Evolutionary conservation across 306 rosid genomes (phyloP), one percentile per base, ranked within the genome.

Genomic region (Psophocarpus tetragonolobus): DNA sequence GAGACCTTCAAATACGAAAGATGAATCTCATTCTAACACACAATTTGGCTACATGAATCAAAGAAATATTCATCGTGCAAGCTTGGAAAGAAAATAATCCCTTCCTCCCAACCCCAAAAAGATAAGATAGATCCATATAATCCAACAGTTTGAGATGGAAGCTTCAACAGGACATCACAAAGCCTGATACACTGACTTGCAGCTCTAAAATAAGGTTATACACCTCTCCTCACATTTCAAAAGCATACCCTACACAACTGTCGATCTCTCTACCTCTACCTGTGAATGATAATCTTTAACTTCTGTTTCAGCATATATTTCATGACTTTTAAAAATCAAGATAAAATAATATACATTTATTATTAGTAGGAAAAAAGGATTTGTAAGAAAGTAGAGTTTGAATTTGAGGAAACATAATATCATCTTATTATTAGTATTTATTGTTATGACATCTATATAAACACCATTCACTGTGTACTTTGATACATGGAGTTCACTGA

Each of bases 221-320:
- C 38, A 18, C 12, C 13, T 11, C 24, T 53, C 13, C 18, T 38
- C 41, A 51, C 60, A n/a, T 27, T 67, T 54, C 68, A 41, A 78
- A 10, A 4, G 26, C 26, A 41, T 56, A 48, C 20, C 50, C 42
- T 24, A 41, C 9, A 12, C 61, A 30, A 8, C 0, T 57, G 38
- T 68, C 42, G 18, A 44, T 54, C 47, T 67, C 66, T 57, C 73
- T 10, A 63, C 15, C 74, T 50, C 36, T 60, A 66, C 54, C 27
- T 26, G 21, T 51, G 33, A 9, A 54, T 12, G 58, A 41, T 68
- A 42, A 39, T 39, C 57, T 68, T 17, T 23, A 11, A 77, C 58
- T 54, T 68, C 15, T 33, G 17, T 50, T 35, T 65, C 29, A 35
- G 35, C 1, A 64, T 38, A 56, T 57, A 41, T 30, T 68, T 56